Evolutionary conservation across 2,329 filamentous ascomycete genomes (phyloP).

Genomic region (Alternaria hordeiaustralica): DNA sequence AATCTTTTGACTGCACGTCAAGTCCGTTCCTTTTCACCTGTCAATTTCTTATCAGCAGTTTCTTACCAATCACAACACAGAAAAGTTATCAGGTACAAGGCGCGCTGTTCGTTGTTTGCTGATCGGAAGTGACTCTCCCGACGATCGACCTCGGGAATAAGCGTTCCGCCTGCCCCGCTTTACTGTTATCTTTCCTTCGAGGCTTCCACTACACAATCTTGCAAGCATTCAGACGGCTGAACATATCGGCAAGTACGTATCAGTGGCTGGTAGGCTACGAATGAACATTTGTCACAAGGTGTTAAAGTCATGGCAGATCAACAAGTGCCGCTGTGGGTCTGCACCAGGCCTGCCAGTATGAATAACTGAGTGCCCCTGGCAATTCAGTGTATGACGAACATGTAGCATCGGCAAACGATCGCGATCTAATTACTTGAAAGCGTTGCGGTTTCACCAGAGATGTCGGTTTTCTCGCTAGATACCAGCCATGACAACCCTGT

Average conservation of each 20-base stretch:
- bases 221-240: background rate
- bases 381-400: background rate
- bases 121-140: slow-evolving; percentile 8
- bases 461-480: slow-evolving; percentile 50
- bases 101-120: background rate
- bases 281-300: background rate
- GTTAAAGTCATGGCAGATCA: background rate
- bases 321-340: background rate
- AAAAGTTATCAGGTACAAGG: background rate
- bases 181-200: background rate
- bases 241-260: background rate
- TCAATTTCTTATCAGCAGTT: background rate
- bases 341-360: background rate
- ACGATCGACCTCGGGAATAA: background rate
- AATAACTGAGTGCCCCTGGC: background rate
- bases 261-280: background rate
- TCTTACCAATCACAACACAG: background rate
- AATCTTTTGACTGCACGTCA: background rate
- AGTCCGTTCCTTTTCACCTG: background rate
- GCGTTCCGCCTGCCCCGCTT: slow-evolving; percentile 6
- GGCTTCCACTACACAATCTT: background rate
- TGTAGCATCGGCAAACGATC: background rate
- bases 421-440: background rate
- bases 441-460: slow-evolving; percentile 11
- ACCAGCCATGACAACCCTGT: slow-evolving; percentile 44